Evolutionary conservation across 139 green algal genomes (phyloP).

Genomic region (Coelastrella sp.): DNA sequence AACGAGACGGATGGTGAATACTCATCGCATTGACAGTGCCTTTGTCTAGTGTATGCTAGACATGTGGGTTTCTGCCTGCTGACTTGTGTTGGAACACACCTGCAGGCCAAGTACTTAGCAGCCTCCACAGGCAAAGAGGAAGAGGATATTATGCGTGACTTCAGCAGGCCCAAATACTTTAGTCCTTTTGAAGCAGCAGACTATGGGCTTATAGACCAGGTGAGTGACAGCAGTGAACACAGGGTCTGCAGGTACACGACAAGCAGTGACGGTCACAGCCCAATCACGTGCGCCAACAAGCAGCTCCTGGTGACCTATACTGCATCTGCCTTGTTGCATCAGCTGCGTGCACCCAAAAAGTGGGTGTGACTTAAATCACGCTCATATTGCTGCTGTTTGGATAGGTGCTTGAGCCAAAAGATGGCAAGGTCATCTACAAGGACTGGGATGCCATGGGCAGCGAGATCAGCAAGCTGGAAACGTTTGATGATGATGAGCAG

Average conservation of each 20-base stretch:
- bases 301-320: too few species aligned
- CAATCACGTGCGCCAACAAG: too few species aligned
- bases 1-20: too few species aligned
- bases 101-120: slow-evolving; percentile 76
- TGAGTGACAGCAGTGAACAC: slow-evolving; percentile 61
- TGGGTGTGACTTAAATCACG: neutral
- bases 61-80: neutral
- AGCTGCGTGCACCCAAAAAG: neutral
- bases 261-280: too few species aligned
- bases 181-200: slow-evolving; percentile 89
- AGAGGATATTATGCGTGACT: slow-evolving; percentile 90
- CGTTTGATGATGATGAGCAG: slow-evolving; percentile 69
- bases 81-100: neutral
- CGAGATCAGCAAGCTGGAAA: slow-evolving; percentile 62
- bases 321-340: too few species aligned
- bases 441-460: slow-evolving; percentile 69
- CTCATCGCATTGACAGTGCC: too few species aligned
- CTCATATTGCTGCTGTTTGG: too few species aligned
- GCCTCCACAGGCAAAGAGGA: slow-evolving; percentile 83
- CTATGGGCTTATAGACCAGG: slow-evolving; percentile 96
- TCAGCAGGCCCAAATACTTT: slow-evolving; percentile 92
- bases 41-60: neutral
- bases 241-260: too few species aligned
- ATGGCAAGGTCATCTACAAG: slow-evolving; percentile 60
- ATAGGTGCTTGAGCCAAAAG: slow-evolving; percentile 72